Base-by-base conservation (phyloP, 768 basidiomycete genomes). In the Boletus rubroflammeus region DNA sequence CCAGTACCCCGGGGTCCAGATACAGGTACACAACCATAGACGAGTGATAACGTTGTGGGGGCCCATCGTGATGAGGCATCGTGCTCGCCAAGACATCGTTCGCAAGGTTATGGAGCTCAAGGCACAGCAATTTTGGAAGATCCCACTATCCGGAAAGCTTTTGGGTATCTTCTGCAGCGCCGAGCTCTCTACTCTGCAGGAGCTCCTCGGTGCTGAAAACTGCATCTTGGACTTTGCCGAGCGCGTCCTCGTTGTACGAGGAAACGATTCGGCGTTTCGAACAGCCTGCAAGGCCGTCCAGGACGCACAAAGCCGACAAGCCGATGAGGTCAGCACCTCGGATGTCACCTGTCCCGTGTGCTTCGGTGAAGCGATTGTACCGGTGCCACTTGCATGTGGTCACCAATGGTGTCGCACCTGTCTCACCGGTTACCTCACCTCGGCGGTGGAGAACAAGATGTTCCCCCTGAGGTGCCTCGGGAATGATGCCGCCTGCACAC, bases 381-480 rank as follows among this genome's bases (percentile, higher is more conserved):
- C 85, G 0, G 66, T 83, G 3, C 73, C 73, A 11, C 74, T 90
- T 1, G 67, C 64, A 10, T 93, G 90, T 57, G 81, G 85, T 2
- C 89, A 93, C 65, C 61, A 62, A 1, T 90, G 83, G 80, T 92
- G 90, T 64, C 78, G 78, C 35, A 55, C 73, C 3, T 93, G 90
- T 64, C 64, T 92, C 21, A 60, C 67, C 7, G 68, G 74, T 29
- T 91, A 88, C 63, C 73, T 92, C 19, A 65, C 68, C 3, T 78
- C 86, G 1, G 74, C 86, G 1, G 70, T 79, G 21, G 80, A 83
- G 31, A 81, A 75, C 59, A 79, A 77, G 45, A 70, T 68, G 13
- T 91, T 91, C 73, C 90, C 90, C 0, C 64, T 92, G n/a, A 78
- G 67, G 17, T 93, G 90, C 59, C 76, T 92, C 1, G 90, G 85